Percentiles rank a stretch among this genome's conserved stretches.
Conservation (phyloP, 257 asterid genomes). For the Parsonsia alboflavescens region DNA sequence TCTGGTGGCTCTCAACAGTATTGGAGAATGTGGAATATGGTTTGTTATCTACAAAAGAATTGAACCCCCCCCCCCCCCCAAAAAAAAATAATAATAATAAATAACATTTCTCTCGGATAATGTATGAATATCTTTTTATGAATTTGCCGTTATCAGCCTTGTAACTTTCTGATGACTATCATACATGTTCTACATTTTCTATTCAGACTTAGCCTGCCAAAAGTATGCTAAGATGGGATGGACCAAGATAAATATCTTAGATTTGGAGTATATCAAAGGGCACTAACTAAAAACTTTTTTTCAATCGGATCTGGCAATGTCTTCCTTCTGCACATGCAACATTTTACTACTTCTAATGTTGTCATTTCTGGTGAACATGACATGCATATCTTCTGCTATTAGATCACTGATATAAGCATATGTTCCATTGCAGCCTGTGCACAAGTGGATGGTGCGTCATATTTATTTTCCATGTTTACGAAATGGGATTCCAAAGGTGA, state of each 20-base stretch:
- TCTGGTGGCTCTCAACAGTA: slow-evolving; percentile 57
- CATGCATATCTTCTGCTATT: not conserved
- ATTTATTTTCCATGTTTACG: slow-evolving; percentile 88
- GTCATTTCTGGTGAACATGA: not conserved
- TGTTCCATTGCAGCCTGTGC: slow-evolving; percentile 79
- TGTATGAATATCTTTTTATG: not conserved
- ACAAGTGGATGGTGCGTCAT: slow-evolving; percentile 98
- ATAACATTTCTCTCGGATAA: not conserved
- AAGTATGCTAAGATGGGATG: not conserved
- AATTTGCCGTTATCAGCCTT: not conserved
- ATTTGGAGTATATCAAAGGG: not conserved
- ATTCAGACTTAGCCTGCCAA: not conserved
- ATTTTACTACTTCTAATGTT: too few species aligned
- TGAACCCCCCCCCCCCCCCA: not conserved
- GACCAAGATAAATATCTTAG: not conserved
- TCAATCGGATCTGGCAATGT: not conserved
- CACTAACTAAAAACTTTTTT: not conserved
- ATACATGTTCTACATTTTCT: not conserved
- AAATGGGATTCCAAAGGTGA: slow-evolving; percentile 89
- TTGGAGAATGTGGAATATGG: slow-evolving; percentile 99
- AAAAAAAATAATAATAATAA: too few species aligned
- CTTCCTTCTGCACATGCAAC: not conserved
- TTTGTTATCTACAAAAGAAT: slow-evolving; percentile 31
- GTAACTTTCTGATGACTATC: too few species aligned
- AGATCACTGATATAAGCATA: not conserved